Base-by-base conservation (phyloP, 1,284 basidiomycete species). In the Singerocomus inundabilis region DNA sequence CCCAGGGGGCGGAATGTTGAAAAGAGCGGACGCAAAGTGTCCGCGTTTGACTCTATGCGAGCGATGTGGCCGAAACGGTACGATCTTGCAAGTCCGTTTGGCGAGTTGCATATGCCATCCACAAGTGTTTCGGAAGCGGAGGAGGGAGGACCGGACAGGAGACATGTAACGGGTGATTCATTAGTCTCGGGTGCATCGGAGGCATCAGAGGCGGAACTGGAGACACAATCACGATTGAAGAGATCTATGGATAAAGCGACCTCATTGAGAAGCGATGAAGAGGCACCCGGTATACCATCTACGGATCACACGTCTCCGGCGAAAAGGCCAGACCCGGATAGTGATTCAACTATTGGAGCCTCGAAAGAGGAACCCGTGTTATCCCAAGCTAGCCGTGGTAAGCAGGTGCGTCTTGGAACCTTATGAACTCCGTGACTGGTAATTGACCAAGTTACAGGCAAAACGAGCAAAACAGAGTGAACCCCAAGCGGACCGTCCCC, bases 281-380 rank as follows among this genome's bases (percentile, higher is more conserved):
- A 64, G 31, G 40, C 33, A 37, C 30, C 52, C n/a, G 38, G 41
- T 32, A 31, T 36, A 15, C 52, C 48, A 7, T 18, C 46, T 3
- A 36, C 53, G n/a, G 35, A 50, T 34, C 42, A 49, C 38, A 38
- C 44, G 18, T 43, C 53, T 36, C 36, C 46, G 30, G 42, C 46
- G 48, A 63, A 61, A 9, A 72, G 71, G 54, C 77, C 80, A 7
- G 85, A 84, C 55, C 74, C 77, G 4, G 92, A 92, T 38, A 93
- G 88, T 62, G 93, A 96, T 63, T 94, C 91, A 10, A 96, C 93
- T 1, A 92, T 95, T 49, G 91, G 86, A n/a, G 91, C 87, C 2
- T 70, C 75, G 24, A 75, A 75, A 52, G 74, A 75, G 24, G 74
- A 74, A 26, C 59, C 60, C 12, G 48, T 55, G 26, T 54, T 63